phyloP scores from a whole-genome alignment of 805 yeast genomes.

The Nakazawaea wyomingensis region DNA sequence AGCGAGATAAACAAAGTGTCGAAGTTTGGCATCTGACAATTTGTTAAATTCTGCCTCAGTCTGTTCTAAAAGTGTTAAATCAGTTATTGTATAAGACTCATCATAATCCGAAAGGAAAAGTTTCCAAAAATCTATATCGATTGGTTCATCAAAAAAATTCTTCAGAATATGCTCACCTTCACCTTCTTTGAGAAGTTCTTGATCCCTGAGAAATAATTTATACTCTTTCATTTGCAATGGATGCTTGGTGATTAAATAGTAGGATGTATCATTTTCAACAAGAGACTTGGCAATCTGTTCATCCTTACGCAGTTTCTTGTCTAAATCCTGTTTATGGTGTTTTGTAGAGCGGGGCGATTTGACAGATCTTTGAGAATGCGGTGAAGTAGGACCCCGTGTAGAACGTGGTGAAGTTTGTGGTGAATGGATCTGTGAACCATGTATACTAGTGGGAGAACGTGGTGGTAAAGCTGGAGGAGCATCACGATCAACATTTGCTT shows the following conservation, averaged over 20 bases:
- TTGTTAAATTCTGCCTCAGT: slow-evolving; percentile 5
- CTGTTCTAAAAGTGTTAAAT: slow-evolving; percentile 1
- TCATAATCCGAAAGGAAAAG: slow-evolving; percentile 6
- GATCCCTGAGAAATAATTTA: not conserved
- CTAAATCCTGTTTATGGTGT: not conserved
- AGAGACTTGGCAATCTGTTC: not conserved
- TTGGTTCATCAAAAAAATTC: not conserved
- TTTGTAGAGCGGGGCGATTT: not conserved
- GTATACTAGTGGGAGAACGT: not conserved
- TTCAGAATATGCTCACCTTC: not conserved
- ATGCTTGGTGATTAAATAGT: slow-evolving; percentile 1
- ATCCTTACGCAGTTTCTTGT: not conserved
- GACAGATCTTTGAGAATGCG: not conserved
- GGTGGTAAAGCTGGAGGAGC: slow-evolving; percentile 1
- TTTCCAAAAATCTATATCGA: slow-evolving; percentile 11
- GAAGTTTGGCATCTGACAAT: not conserved
- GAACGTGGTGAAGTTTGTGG: not conserved
- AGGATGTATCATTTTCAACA: not conserved
- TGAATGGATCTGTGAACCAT: not conserved
- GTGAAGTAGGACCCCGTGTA: not conserved
- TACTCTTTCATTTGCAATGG: not conserved
- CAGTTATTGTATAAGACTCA: not conserved
- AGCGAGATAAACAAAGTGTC: not conserved
- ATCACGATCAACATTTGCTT: not conserved
- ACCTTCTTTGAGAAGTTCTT: not conserved